Base-by-base conservation (phyloP, 345 rosid genomes). In the Syzygium aqueum region DNA sequence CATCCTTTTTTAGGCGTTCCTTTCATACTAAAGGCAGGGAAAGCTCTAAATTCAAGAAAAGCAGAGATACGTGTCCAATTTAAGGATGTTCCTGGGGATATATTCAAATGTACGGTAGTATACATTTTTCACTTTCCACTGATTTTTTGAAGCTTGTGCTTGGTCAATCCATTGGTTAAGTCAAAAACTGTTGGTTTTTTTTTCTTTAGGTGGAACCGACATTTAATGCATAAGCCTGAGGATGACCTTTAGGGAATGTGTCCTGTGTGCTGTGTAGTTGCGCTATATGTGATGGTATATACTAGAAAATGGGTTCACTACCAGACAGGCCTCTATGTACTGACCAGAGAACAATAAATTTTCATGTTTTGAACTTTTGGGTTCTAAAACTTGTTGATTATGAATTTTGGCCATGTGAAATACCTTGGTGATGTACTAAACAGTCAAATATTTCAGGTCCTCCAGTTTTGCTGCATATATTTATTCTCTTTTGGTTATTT, bases 31-130 rank as follows among this genome's bases (percentile, higher is more conserved):
- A 98, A 98, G 95, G 99, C 99, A 0, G 99, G 99, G 88, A 98
- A 98, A 92, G 99, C 99, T 86, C 89, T 98, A 89, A 93, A 93
- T 89, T 98, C 99, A 85, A 95, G 96, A 90, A 98, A 98, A 93
- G 99, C 99, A 52, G 99, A 97, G 94, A 97, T 97, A 88, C 98
- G 99, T 28, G 91, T 97, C 91, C 99, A 97, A 90, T 97, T 97
- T 89, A 97, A 97, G 93, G 99, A 97, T 89, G 98, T 95, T 91
- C 99, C 99, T 63, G 99, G 99, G 30, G 99, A 97, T 91, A 97
- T 97, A 89, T 97, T 94, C 92, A 95, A 88, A 94, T 93, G 99
- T 97, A 92, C 51, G 94, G 54, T 57, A 19, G 52, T 61, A 27
- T 27, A 88, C 51, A 51, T 89, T 73, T 43, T 43, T 51, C 52